Base-by-base conservation (phyloP, 1,139 yeast genomes). In the Spathaspora sp. region DNA sequence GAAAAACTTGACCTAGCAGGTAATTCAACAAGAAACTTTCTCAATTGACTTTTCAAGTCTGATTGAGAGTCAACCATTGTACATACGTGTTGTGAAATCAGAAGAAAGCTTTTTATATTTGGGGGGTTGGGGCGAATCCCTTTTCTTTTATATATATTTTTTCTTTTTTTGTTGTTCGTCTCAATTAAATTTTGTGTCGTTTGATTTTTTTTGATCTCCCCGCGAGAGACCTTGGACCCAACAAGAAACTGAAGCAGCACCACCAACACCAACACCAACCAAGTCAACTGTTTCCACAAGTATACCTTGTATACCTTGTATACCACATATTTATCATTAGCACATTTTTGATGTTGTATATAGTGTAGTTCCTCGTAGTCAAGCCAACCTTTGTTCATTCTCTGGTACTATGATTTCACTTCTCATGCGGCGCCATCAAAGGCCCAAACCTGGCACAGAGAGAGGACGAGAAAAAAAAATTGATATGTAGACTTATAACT, bases 1-100 rank as follows among this genome's bases (percentile, higher is more conserved):
- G 47, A 48, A 47, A 45, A 65, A 11, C 53, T 57, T 25, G 65
- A 39, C 16, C 43, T 49, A 3, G 50, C 45, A 2, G 74, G 74
- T 25, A 69, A 58, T 23, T 56, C 54, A 7, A 68, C 66, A 44
- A 70, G 56, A 49, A 63, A 68, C 42, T 51, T 43, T 47, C 60
- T 67, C 15, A 31, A 15, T 9, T 31, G 36, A 31, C 18, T 31
- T 31, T 31, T 13, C 15, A 31, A 15, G 16, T 31, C 36, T 15
- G 36, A 31, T 7, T 10, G 18, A 13, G 36, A 31, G 36, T 2
- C 16, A 15, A 31, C 36, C 36, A 31, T 31, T 13, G 18, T 15
- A 18, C 3, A 13, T 11, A 31, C 7, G 16, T 31, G 9, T 31
- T 15, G 8, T 7, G 2, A 6, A 13, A 13, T 6, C 16, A 13